These are phyloP conservation scores for Lentinula raphanica DNA, from an alignment of 768 basidiomycete species.

Conservation along the genomic window DNA sequence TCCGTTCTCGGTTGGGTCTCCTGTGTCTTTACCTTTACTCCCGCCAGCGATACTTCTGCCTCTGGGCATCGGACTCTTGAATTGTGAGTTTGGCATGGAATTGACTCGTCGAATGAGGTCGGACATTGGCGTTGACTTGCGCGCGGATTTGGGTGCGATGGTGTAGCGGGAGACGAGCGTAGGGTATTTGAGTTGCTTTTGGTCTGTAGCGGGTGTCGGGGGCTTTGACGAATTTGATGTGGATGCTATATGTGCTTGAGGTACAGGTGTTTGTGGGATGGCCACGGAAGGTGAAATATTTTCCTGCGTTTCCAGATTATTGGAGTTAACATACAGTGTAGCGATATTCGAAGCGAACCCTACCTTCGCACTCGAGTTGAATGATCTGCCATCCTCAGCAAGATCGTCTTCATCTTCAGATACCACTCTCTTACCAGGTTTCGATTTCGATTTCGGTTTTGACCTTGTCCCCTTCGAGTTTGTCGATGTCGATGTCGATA, in stretches of 20 bases:
- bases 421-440: neutral
- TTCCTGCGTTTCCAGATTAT: neutral
- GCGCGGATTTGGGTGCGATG: slow-evolving; percentile 37
- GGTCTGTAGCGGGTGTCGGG: slow-evolving; percentile 6
- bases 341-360: neutral
- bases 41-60: neutral
- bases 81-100: slow-evolving; percentile 61
- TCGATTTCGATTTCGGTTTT: neutral
- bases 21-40: neutral
- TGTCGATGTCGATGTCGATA: neutral
- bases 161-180: slow-evolving; percentile 34
- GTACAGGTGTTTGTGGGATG: neutral
- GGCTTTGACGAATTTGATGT: neutral
- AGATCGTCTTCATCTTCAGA: neutral
- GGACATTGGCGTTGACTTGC: slow-evolving; percentile 58
- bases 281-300: neutral
- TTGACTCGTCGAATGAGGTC: slow-evolving; percentile 73
- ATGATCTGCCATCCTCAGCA: neutral
- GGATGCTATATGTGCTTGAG: slow-evolving; percentile 8
- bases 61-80: slow-evolving; percentile 25
- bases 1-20: too few species aligned
- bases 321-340: neutral
- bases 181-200: neutral
- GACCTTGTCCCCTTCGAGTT: slow-evolving; percentile 11
- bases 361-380: neutral